Evolutionary conservation across 805 yeast species (phyloP), one percentile per base, ranked within the genome.

Genomic region (Yarrowia sp.): DNA sequence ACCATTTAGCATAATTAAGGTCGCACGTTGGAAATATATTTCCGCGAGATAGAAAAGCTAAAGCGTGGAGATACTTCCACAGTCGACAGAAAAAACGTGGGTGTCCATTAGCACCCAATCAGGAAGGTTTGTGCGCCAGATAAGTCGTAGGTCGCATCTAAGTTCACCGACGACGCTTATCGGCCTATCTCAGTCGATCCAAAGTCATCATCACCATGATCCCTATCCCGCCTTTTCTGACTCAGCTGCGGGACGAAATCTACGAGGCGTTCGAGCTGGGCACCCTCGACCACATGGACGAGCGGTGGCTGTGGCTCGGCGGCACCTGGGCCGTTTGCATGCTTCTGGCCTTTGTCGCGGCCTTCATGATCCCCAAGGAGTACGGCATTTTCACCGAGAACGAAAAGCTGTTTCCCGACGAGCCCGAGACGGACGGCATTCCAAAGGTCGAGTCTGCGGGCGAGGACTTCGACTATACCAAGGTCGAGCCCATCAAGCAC

Each of bases 401-500:
- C 2, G 22, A n/a, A 5, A 22, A 8, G 27, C 14, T 32, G 16
- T 29, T 14, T 13, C 13, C 21, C 10, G 53, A 21, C 7, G 39
- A 32, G 14, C n/a, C 19, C 25, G 32, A 13, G 3, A 29, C 21
- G 6, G 22, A 6, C 1, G 24, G 25, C 18, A 46, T 10, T 12
- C 61, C 61, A 3, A 9, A 7, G 10, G 41, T 55, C 9, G 61
- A 38, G 7, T 19, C 38, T 14, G 61, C 19, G 13, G 46, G 47
- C 3, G 47, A 38, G 22, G 61, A 39, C 12, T 55, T 55, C 13
- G 61, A 55, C 21, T 55, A 55, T 16, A 38, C 47, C 13, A 38
- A 55, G 9, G 47, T 21, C 33, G 47, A 36, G 21, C 61, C 61
- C 9, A 38, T 27, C 12, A 55, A 55, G 12, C 46, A 78, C 65